Evolutionary conservation across 768 basidiomycete species (phyloP), one percentile per base, ranked within the genome.

Genomic region (Amanita subjunquillea): DNA sequence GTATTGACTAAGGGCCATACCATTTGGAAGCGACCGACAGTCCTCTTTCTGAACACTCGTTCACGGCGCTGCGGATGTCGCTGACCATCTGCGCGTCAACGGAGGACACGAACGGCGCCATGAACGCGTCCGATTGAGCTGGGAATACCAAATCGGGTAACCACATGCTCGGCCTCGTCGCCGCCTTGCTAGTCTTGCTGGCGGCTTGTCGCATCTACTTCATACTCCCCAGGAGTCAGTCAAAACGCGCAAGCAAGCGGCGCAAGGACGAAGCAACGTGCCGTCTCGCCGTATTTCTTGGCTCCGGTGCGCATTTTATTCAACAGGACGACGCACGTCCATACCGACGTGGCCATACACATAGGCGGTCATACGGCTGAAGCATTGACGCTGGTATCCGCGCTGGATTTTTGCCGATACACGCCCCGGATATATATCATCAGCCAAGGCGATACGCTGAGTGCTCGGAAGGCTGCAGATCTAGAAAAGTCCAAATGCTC

Each of bases 301-400:
- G 95, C 53, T 98, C 95, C 64, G 94, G 94, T 88, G 61, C 62
- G 74, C 67, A 34, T 34, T 20, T 51, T 40, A 29, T 17, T 9
- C 17, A 42, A 9, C 13, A 2, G 0, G 3, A 27, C 2, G 12
- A 17, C 9, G 6, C 12, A 4, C 17, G 2, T 38, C 20, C 0
- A 23, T 34, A 15, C 40, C 41, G 36, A 50, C 38, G n/a, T 54
- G 50, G 50, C 44, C 40, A 36, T 54, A 47, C 29, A 62, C 17
- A 17, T 17, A 97, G 95, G 96, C 42, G 96, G 96, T 0, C 96
- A 99, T 69, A 96, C 93, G 13, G 82, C 78, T 56, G 96, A 99
- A 72, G 87, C 85, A 40, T 66, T 95, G 56, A 72, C 75, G 32
- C 73, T 97, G 25, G 52, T 88, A 25, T 85, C 84, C 2, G 69